These are phyloP conservation scores for Mycena capillaripes DNA, from an alignment of 768 basidiomycete genomes.

Conservation along the genomic window DNA sequence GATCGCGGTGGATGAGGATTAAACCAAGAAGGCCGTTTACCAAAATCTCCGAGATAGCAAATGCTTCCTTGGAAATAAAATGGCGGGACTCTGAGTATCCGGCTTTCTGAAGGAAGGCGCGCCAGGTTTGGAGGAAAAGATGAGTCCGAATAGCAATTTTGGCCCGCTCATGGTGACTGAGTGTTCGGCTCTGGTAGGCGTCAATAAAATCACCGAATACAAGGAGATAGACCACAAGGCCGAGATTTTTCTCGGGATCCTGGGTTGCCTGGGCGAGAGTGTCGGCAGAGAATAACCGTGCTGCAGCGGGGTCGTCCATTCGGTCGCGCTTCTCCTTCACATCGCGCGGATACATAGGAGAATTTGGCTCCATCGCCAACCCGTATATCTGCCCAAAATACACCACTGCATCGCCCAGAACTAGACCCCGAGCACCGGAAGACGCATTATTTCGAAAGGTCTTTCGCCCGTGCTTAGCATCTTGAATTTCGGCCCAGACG, in stretches of 20 bases:
- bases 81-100: constrained; percentile 29
- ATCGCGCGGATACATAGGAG: constrained; percentile 7
- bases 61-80: constrained; percentile 43
- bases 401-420: background rate
- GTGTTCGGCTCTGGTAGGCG: constrained; percentile 36
- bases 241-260: constrained; percentile 27
- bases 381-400: background rate
- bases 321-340: background rate
- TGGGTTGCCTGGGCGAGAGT: constrained; percentile 29
- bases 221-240: constrained; percentile 42
- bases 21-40: constrained; percentile 38
- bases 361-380: background rate
- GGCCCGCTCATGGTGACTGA: constrained; percentile 30
- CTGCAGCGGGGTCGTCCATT: constrained; percentile 50
- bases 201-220: constrained; percentile 40
- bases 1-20: constrained; percentile 6
- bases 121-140: constrained; percentile 35
- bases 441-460: background rate
- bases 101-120: constrained; percentile 10
- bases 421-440: background rate
- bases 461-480: constrained; percentile 5
- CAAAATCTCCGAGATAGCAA: constrained; percentile 38
- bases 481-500: background rate
- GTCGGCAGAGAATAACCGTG: constrained; percentile 44
- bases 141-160: constrained; percentile 33